Evolutionary conservation across 345 rosid species (phyloP), one percentile per base, ranked within the genome.

Genomic region (Theobroma cacao): DNA sequence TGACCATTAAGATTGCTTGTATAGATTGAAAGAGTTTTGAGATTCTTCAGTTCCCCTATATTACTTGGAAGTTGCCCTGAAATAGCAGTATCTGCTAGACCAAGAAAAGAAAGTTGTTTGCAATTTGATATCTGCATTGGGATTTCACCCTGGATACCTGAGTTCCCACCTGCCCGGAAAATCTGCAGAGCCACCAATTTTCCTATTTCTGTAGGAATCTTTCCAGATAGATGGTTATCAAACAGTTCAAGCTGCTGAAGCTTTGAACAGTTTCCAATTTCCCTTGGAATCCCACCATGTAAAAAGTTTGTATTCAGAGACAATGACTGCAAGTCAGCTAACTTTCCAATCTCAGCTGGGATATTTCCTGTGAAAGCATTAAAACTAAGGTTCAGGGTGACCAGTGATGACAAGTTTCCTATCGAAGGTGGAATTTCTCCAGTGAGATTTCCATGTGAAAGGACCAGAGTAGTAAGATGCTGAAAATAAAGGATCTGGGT

Each of bases 41-140:
- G 91, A 75, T 86, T 76, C 87, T 84, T 82, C 81, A 91, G 77
- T 72, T 90, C 81, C 45, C 96, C 93, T 50, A 91, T 18, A 69
- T 84, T 86, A 14, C 45, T 74, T 4, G 96, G 96, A 47, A 91
- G 77, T 62, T 77, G 73, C 47, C 96, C 93, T 2, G 92, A 83
- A 81, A 90, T 82, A 66, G 84, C 90, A 0, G 96, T 90, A 64
- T 91, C 96, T 18, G 96, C 91, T 20, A 91, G 92, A 24, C 96
- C 96, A 58, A 91, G 80, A 78, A 81, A 80, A 17, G 69, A 47
- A 12, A 91, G 83, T 12, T 56, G 50, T 34, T 75, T 83, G 83
- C 96, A 91, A 86, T 83, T 86, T 14, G 90, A 83, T 77, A 91
- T 84, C 86, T 85, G 84, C 82, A 55, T 67, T 28, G 96, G 96